Evolutionary conservation across 805 yeast species (phyloP), one percentile per base, ranked within the genome.

Genomic region (Ogataea pini): DNA sequence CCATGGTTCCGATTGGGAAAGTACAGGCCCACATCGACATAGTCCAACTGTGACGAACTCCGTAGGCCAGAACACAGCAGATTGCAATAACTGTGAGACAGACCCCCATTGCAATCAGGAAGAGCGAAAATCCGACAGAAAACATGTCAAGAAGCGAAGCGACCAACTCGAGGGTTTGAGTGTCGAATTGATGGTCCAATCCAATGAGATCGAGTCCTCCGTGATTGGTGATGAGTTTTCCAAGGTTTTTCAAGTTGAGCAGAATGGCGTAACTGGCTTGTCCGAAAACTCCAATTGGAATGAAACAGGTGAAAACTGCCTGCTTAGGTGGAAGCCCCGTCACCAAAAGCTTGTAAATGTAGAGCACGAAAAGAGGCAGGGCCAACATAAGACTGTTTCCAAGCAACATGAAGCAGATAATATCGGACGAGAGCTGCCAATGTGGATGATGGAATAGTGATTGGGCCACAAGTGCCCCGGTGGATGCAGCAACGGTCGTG

Each of bases 1-100:
- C 72, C 84, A 87, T 82, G 0, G 95, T 88, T 2, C 96, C 97
- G 57, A 89, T 59, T 3, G 96, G 97, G 83, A 90, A 90, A 54
- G 96, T 86, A 72, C 86, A 78, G 14, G 90, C 82, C 96, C 96
- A 87, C 80, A 82, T 81, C 1, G 79, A 75, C 53, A 73, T 72
- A 24, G 72, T 69, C 69, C 80, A 83, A 27, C 54, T 46, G 16
- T 49, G 55, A 16, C 64, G 65, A 3, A 64, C 59, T 0, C 75
- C 75, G 28, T 62, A 59, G 17, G 59, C 55, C 1, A 66, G 8
- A 1, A 71, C 65, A 20, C 73, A 61, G 1, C 67, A 39, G 2
- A 72, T 34, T 1, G 82, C 76, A 8, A 76, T 58, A 14, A 74
- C 59, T 0, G 79, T 80, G 63, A 84, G 34, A 37, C 61, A 52